Conservation (phyloP, 345 rosid species). For the Dipteronia dyeriana region DNA sequence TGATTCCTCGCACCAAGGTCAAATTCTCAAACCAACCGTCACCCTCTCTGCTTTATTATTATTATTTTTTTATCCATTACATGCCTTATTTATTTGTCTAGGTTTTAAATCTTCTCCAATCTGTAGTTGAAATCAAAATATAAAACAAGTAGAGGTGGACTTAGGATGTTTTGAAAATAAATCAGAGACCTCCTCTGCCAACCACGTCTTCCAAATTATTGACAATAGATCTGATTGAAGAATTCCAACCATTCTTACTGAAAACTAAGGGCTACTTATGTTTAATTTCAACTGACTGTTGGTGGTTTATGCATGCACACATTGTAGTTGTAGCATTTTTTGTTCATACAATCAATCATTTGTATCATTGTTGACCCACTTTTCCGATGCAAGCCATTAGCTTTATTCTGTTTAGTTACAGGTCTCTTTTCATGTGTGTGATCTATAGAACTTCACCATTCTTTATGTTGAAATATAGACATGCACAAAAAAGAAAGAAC, state of each 20-base stretch:
- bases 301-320: not conserved
- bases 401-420: not conserved
- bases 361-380: not conserved
- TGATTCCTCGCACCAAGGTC: slow-evolving; percentile 99
- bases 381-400: not conserved
- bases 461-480: not conserved
- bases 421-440: not conserved
- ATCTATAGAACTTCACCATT: not conserved
- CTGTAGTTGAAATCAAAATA: not conserved
- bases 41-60: not conserved
- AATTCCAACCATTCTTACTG: not conserved
- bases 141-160: not conserved
- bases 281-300: not conserved
- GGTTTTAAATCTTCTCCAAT: not conserved
- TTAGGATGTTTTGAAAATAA: not conserved
- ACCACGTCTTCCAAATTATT: not conserved
- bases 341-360: not conserved
- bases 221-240: not conserved
- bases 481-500: not conserved
- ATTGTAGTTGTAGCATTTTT: not conserved
- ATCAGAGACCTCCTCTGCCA: not conserved
- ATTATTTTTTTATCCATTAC: not conserved
- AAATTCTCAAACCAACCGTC: slow-evolving; percentile 7
- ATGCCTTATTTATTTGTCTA: not conserved
- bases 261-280: not conserved